Base-by-base conservation (phyloP, 1,284 basidiomycete genomes). In the Somion occarium region DNA sequence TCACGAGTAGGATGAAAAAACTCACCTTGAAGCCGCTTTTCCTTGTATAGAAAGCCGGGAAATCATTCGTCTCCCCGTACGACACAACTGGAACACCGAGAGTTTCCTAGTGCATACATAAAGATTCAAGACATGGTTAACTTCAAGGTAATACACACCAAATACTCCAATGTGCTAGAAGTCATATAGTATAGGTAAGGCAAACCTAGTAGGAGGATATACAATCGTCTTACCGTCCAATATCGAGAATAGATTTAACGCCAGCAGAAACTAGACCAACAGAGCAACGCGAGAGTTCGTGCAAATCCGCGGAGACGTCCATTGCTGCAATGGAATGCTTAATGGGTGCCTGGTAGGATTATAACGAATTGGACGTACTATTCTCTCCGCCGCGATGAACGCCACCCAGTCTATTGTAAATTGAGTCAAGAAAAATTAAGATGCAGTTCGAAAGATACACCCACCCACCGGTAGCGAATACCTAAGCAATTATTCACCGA, bases 231-330 rank as follows among this genome's bases (percentile, higher is more conserved):
- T 18, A 82, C 87, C 80, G 76, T 50, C 91, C 90, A 55, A 99
- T 95, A 68, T 98, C 96, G 48, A 99, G 71, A 57, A 99, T 98
- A 0, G 91, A 94, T 66, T 99, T 99, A 30, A 93, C 87, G 2
- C 97, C 97, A 1, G 94, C 91, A 38, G 95, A 97, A 20, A 99
- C 86, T 37, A 99, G 79, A 5, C 90, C 91, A 51, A 97, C 90
- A 20, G 89, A 85, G 57, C 88, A 93, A 20, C 90, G 79, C 22
- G 88, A 78, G 38, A 97, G 78, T 64, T 96, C 92, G 20, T 80
- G 76, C 13, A 98, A 72, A 66, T 98, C 94, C 5, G 94, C 92
- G n/a, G 93, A 96, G 19, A 99, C 74, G 63, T 99, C 96, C 85
- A 98, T 86, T 20, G 91, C 92, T 95, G 57, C 5, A 20, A 45